phyloP scores from a whole-genome alignment of 2,329 filamentous ascomycete genomes.

The Cercospora citrullina region DNA sequence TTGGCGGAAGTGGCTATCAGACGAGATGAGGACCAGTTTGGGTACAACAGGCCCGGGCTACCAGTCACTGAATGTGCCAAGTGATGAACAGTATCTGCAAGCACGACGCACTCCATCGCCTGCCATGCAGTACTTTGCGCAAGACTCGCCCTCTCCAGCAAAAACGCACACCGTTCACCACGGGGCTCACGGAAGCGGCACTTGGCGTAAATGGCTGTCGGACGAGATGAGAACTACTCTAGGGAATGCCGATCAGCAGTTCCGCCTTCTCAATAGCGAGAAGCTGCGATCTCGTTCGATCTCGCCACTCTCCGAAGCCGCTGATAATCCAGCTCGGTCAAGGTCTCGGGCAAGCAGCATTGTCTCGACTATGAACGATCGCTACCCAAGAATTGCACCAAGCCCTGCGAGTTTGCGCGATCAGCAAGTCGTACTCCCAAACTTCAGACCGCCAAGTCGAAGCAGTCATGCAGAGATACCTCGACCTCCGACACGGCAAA shows the following conservation, averaged over 20 bases:
- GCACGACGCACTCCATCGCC: conserved; percentile 11
- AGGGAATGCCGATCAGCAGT: conserved; percentile 15
- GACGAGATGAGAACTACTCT: conserved; percentile 19
- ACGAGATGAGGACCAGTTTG: conserved; percentile 43
- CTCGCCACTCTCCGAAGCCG: conserved; percentile 22
- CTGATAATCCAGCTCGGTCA: conserved; percentile 9
- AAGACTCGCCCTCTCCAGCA: conserved; percentile 24
- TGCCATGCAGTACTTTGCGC: conserved; percentile 8
- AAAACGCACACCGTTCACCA: conserved; percentile 19
- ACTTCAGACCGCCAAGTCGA: conserved; percentile 4
- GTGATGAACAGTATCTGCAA: conserved; percentile 9
- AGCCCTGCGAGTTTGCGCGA: conserved; percentile 27
- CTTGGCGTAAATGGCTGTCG: conserved; percentile 19
- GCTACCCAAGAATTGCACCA: conserved; percentile 45
- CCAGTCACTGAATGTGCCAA: conserved; percentile 9
- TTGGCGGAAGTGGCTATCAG: conserved; percentile 51
- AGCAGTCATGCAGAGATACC: conserved; percentile 2
- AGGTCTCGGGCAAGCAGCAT: conserved; percentile 20
- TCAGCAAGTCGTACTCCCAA: background rate
- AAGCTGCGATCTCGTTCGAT: conserved; percentile 19
- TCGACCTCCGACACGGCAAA: conserved; percentile 2
- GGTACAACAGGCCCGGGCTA: conserved; percentile 8
- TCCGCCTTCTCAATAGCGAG: conserved; percentile 14
- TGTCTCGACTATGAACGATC: conserved; percentile 45
- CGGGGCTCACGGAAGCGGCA: conserved; percentile 2